These are phyloP conservation scores for Knufia fluminis DNA, from an alignment of 2,329 filamentous ascomycete species.

Conservation along the genomic window DNA sequence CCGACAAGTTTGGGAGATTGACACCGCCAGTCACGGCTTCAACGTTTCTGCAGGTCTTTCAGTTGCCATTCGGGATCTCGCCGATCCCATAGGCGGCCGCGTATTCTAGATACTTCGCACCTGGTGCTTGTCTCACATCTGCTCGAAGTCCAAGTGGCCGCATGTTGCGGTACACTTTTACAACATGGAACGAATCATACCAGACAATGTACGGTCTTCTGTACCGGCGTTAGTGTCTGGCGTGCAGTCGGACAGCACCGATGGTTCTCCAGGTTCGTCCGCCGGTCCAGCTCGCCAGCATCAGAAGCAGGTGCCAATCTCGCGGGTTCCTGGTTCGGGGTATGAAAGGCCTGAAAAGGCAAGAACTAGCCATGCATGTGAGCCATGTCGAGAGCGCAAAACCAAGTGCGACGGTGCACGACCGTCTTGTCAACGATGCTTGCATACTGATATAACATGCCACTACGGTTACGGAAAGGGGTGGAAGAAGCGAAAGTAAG, in stretches of 20 bases:
- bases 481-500: constrained; percentile 24
- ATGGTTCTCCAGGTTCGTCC: constrained; percentile 4
- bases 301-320: constrained; percentile 10
- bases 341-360: constrained; percentile 22
- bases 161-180: neutral
- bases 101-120: neutral
- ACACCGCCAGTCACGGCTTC: no score
- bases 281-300: constrained; percentile 3
- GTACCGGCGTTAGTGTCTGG: neutral
- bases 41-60: no score
- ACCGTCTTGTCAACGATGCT: constrained; percentile 21
- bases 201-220: neutral
- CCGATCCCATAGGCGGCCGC: no score
- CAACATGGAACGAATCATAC: neutral
- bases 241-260: neutral
- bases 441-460: constrained; percentile 22
- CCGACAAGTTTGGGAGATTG: no score
- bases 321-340: constrained; percentile 10
- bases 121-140: neutral
- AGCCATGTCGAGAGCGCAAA: constrained; percentile 23
- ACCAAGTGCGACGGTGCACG: constrained; percentile 23
- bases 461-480: constrained; percentile 24
- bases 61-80: no score
- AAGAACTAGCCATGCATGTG: constrained; percentile 23
- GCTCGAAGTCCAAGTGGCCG: neutral